Evolutionary conservation across 2,329 filamentous ascomycete genomes (phyloP).

Genomic region (Diaporthe capsici): DNA sequence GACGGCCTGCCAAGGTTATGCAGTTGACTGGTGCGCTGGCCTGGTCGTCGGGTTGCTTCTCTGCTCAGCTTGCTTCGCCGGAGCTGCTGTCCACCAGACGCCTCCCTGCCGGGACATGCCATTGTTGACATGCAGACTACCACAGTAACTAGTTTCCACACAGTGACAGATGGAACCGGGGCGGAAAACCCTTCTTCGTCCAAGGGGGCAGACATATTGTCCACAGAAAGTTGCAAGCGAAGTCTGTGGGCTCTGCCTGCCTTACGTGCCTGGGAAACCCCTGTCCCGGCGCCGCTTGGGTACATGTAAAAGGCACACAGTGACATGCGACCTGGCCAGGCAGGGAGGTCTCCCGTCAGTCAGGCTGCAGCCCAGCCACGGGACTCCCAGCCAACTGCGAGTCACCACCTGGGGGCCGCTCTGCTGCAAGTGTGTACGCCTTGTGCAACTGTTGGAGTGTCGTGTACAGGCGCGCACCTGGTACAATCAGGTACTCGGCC

Average conservation of each 20-base stretch:
- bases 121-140: too few species aligned
- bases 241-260: constrained; percentile 38
- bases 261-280: constrained; percentile 38
- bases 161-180: background rate
- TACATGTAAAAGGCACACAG: constrained; percentile 18
- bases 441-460: constrained; percentile 34
- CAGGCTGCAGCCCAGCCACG: constrained; percentile 34
- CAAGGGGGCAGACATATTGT: background rate
- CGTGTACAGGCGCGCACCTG: constrained; percentile 17
- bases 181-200: constrained; percentile 6
- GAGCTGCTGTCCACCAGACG: background rate
- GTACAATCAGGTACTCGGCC: constrained; percentile 22
- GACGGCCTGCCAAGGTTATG: constrained; percentile 29
- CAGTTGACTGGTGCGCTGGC: constrained; percentile 20
- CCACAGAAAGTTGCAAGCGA: constrained; percentile 5
- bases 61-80: constrained; percentile 5
- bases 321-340: constrained; percentile 24
- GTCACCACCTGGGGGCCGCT: constrained; percentile 34
- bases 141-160: background rate
- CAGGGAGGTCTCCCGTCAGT: constrained; percentile 30
- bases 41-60: background rate
- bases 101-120: background rate
- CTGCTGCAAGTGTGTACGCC: constrained; percentile 27
- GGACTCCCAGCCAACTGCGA: constrained; percentile 36
- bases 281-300: constrained; percentile 24